These are phyloP conservation scores for Sordariomycetes sp. DNA, from an alignment of 2,329 filamentous ascomycete genomes.

Conservation along the genomic window DNA sequence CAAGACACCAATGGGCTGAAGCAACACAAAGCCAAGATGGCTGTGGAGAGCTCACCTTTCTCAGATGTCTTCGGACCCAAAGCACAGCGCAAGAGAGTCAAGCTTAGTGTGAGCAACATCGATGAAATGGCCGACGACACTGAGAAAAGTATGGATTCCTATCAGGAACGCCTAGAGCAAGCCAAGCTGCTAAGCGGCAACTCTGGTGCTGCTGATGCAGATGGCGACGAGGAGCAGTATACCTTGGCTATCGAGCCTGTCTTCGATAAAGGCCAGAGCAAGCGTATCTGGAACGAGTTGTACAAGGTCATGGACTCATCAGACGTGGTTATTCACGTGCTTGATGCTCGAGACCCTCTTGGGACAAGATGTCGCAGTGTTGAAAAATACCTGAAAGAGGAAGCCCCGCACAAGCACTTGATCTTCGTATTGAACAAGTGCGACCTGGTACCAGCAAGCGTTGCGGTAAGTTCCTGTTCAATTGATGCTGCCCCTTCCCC, in stretches of 20 bases:
- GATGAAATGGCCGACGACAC: constrained; percentile 74
- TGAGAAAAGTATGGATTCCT: constrained; percentile 71
- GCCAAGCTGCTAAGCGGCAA: constrained; percentile 66
- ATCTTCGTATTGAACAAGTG: constrained; percentile 34
- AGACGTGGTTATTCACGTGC: constrained; percentile 90
- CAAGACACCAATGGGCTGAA: constrained; percentile 75
- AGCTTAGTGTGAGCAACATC: constrained; percentile 74
- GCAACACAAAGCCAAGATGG: constrained; percentile 89
- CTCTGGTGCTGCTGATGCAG: constrained; percentile 45
- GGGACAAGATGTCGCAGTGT: constrained; percentile 72
- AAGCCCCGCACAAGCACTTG: constrained; percentile 93
- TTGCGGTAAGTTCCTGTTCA: constrained; percentile 71
- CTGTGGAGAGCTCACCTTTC: constrained; percentile 80
- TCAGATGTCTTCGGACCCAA: constrained; percentile 88
- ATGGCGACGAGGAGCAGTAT: constrained; percentile 30
- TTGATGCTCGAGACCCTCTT: constrained; percentile 81
- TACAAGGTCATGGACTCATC: constrained; percentile 93
- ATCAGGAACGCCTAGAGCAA: constrained; percentile 73
- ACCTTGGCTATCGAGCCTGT: constrained; percentile 71
- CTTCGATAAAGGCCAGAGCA: constrained; percentile 90
- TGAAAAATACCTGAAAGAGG: constrained; percentile 87
- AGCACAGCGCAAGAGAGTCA: constrained; percentile 84
- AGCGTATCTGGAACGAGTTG: constrained; percentile 94
- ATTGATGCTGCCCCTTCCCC: constrained; percentile 2
- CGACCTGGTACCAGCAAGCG: constrained; percentile 83